Base-by-base conservation (phyloP, 1,284 basidiomycete species). In the Sanghuangporus baumii region DNA sequence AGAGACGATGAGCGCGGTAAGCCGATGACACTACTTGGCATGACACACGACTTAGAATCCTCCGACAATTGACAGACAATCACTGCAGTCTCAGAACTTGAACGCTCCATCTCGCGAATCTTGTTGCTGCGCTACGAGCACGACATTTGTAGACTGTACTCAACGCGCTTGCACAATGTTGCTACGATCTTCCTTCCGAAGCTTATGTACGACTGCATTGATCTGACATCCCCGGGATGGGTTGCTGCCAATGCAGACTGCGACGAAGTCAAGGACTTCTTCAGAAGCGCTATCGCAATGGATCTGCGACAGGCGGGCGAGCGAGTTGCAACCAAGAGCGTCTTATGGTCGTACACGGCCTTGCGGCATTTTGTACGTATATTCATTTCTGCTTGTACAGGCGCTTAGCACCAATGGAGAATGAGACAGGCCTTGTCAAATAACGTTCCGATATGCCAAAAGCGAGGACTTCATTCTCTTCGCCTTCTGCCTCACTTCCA, bases 291-390 rank as follows among this genome's bases (percentile, higher is more conserved):
- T 55, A 81, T 89, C 64, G 79, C 80, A 61, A 88, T 89, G 87
- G 87, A 89, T 70, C 78, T 89, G 72, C 78, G 87, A 26, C 84
- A 89, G 71, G 85, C 85, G 0, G 87, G 87, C 12, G 87, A 89
- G 66, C 79, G 87, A 31, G 86, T 88, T 20, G 87, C 87, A 14
- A 88, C 87, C 9, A 89, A 88, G 77, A 87, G 85, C 68, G 84
- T 88, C 9, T 73, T 89, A 59, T 89, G 87, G 87, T 86, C 85
- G 1, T 89, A 89, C 72, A 89, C 86, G 1, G 86, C 86, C 38
- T 74, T 89, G 26, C 74, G 87, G 62, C 84, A 89, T 73, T 89
- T 89, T 69, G 86, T 88, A 73, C 70, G 82, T 76, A 31, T 62
- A 64, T 60, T 65, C 55, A n/a, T 20, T 36, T 51, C 16, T 43